Conservation (phyloP, 306 rosid species). For the Betula pendula region DNA sequence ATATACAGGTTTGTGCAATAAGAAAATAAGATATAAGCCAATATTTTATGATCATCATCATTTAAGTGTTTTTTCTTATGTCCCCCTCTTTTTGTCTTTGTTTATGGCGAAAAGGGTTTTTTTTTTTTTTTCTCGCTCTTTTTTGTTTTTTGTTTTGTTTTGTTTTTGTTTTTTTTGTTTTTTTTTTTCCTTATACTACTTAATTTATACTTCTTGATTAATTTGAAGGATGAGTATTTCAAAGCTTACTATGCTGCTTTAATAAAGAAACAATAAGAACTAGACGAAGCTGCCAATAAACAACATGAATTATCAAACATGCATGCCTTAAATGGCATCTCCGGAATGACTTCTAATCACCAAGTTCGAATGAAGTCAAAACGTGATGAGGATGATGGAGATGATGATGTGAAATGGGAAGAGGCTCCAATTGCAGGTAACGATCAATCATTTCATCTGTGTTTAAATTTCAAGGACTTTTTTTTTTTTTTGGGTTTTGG, state of each 20-base stretch:
- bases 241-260: slow-evolving; percentile 90
- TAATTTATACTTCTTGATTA: slow-evolving; percentile 12
- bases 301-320: slow-evolving; percentile 24
- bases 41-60: slow-evolving; percentile 9
- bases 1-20: slow-evolving; percentile 53
- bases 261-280: slow-evolving; percentile 65
- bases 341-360: slow-evolving; percentile 46
- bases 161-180: too few relatives aligned
- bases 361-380: slow-evolving; percentile 76
- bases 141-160: too few relatives aligned
- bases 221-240: slow-evolving; percentile 73
- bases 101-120: not conserved
- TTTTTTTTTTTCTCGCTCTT: not conserved
- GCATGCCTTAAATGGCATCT: slow-evolving; percentile 29
- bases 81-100: slow-evolving; percentile 11
- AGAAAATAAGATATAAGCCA: slow-evolving; percentile 7
- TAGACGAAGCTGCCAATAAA: slow-evolving; percentile 60
- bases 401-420: slow-evolving; percentile 76
- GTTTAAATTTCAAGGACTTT: slow-evolving; percentile 14
- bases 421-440: slow-evolving; percentile 73
- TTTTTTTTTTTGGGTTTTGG: too few relatives aligned
- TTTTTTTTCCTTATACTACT: slow-evolving; percentile 2
- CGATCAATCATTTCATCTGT: slow-evolving; percentile 16
- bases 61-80: slow-evolving; percentile 3
- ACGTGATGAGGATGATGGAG: slow-evolving; percentile 54